Percentiles rank a stretch among this genome's conserved stretches.
Conservation (phyloP, 106 monocot species). For the Platanthera zijinensis region DNA sequence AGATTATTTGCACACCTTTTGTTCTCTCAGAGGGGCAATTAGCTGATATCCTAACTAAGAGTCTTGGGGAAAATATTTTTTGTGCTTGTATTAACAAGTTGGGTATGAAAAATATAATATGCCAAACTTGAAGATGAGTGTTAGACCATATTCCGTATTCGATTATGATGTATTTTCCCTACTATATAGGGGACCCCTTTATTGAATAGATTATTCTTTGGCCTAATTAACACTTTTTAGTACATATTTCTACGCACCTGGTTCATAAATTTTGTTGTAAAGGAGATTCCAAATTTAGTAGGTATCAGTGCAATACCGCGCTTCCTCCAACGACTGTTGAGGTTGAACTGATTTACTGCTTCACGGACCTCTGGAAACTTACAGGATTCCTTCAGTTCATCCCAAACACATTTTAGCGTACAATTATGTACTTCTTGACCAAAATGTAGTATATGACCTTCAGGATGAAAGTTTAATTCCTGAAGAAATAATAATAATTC, state of each 20-base stretch:
- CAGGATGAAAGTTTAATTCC: conserved; percentile 84
- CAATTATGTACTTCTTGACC: conserved; percentile 70
- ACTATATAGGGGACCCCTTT: too few species aligned
- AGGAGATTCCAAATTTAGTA: conserved; percentile 98
- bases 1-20: too few species aligned
- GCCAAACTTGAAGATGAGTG: too few species aligned
- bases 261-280: conserved; percentile 79
- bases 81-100: too few species aligned
- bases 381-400: conserved; percentile 73
- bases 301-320: conserved; percentile 88
- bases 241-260: conserved; percentile 38
- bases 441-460: conserved; percentile 69
- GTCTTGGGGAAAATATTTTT: too few species aligned
- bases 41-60: too few species aligned
- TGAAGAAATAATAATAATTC: conserved; percentile 13
- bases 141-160: too few species aligned
- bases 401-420: conserved; percentile 62
- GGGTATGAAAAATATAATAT: too few species aligned
- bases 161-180: too few species aligned
- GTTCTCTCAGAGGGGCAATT: too few species aligned
- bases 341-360: conserved; percentile 45
- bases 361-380: conserved; percentile 54
- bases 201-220: too few species aligned
- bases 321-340: conserved; percentile 78
- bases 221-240: not conserved